Percentiles rank a stretch among this genome's conserved stretches.
Conservation (phyloP, 768 basidiomycete genomes). For the Lactarius deliciosus region DNA sequence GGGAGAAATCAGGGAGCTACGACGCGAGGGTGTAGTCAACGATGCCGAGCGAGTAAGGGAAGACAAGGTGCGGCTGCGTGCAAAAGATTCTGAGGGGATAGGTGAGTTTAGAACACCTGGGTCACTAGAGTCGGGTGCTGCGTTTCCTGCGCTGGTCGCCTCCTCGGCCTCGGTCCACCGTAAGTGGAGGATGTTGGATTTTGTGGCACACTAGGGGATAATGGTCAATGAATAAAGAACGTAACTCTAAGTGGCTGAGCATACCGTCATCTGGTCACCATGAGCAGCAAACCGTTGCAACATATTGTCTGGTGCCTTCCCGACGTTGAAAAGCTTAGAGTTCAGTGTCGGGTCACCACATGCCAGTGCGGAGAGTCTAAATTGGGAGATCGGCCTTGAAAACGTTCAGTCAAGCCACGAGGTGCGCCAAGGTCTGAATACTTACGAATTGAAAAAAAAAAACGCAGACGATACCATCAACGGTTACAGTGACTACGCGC, state of each 20-base stretch:
- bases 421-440: slow-evolving; percentile 19
- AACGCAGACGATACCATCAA: slow-evolving; percentile 87
- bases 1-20: slow-evolving; percentile 34
- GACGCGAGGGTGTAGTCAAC: slow-evolving; percentile 45
- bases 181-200: slow-evolving; percentile 79
- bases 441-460: slow-evolving; percentile 91
- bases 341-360: slow-evolving; percentile 63
- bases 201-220: slow-evolving; percentile 71
- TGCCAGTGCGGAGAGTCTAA: slow-evolving; percentile 79
- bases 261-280: slow-evolving; percentile 85
- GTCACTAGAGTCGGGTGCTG: slow-evolving; percentile 27
- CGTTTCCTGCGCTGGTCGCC: slow-evolving; percentile 27
- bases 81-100: slow-evolving; percentile 31
- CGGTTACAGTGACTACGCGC: slow-evolving; percentile 85
- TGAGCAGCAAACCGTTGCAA: slow-evolving; percentile 94
- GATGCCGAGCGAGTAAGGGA: slow-evolving; percentile 56
- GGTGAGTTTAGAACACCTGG: slow-evolving; percentile 31
- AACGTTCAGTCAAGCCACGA: slow-evolving; percentile 2
- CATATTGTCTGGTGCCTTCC: slow-evolving; percentile 82
- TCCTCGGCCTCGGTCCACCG: slow-evolving; percentile 80
- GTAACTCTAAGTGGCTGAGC: slow-evolving; percentile 30
- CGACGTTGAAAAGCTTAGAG: slow-evolving; percentile 72
- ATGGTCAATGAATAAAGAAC: not conserved
- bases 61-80: slow-evolving; percentile 46
- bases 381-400: slow-evolving; percentile 73